Percentiles rank a stretch among this genome's conserved stretches.
These are phyloP conservation scores for Choanephora cucurbitarum DNA, from an alignment of 371 early-diverging fungal genomes.

Conservation along the genomic window DNA sequence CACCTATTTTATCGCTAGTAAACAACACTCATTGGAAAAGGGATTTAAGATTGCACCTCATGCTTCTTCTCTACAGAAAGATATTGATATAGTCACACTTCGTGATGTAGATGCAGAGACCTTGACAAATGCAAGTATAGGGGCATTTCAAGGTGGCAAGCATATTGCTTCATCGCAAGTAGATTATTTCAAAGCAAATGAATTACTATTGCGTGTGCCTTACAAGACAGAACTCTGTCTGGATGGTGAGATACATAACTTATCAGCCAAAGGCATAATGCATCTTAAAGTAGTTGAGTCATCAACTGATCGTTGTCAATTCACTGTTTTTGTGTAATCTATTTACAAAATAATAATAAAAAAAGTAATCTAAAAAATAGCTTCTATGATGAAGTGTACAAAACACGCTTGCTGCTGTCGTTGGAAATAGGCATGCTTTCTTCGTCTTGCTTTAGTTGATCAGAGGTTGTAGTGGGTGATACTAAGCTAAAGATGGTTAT, in stretches of 20 bases:
- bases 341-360: too few species aligned
- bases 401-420: background rate
- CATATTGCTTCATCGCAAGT: conserved; percentile 32
- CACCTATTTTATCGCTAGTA: conserved; percentile 46
- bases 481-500: conserved; percentile 28
- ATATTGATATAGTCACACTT: conserved; percentile 41
- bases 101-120: conserved; percentile 29
- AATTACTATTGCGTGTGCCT: conserved; percentile 34
- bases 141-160: conserved; percentile 38
- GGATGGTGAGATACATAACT: conserved; percentile 45
- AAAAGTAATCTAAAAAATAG: too few species aligned
- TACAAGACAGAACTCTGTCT: conserved; percentile 43
- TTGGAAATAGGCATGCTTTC: background rate
- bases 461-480: conserved; percentile 2
- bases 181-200: conserved; percentile 46
- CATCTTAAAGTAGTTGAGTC: conserved; percentile 34
- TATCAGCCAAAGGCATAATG: conserved; percentile 35
- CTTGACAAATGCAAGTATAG: conserved; percentile 30
- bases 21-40: conserved; percentile 44
- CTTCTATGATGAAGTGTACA: too few species aligned
- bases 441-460: background rate
- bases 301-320: conserved; percentile 6
- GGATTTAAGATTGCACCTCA: conserved; percentile 48
- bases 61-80: conserved; percentile 32
- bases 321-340: conserved; percentile 18